phyloP scores from a whole-genome alignment of 192 early-diverging fungal genomes.

The Coemansia aciculifera region DNA sequence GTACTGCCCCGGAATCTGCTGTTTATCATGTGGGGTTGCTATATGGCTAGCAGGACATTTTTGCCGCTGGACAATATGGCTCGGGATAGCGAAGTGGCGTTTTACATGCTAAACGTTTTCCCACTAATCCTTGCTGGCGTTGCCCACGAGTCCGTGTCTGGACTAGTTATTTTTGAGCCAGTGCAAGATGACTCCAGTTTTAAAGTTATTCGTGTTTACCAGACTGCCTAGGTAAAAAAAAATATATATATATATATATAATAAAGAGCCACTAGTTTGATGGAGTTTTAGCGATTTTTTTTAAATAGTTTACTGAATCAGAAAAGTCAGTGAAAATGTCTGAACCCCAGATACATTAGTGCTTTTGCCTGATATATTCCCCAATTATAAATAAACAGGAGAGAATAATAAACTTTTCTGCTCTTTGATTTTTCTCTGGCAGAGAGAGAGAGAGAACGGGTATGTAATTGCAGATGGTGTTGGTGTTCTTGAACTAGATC shows the following conservation, averaged over 20 bases:
- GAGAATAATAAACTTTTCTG: too few species aligned
- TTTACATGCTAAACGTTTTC: slow-evolving; percentile 18
- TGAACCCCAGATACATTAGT: too few species aligned
- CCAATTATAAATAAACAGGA: too few species aligned
- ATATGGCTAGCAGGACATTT: slow-evolving; percentile 11
- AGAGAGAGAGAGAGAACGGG: too few species aligned
- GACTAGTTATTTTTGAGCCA: neutral
- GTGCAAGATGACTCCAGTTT: neutral
- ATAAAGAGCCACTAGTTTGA: neutral
- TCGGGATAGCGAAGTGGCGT: slow-evolving; percentile 6
- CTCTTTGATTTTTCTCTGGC: too few species aligned
- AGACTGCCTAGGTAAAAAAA: neutral
- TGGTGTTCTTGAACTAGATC: too few species aligned
- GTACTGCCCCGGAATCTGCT: neutral
- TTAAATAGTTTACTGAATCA: neutral
- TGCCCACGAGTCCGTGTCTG: neutral
- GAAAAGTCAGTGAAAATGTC: neutral
- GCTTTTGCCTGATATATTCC: too few species aligned
- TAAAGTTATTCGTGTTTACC: neutral
- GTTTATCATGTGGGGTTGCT: slow-evolving; percentile 9
- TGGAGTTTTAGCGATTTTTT: too few species aligned
- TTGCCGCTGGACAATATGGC: neutral
- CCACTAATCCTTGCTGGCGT: slow-evolving; percentile 4
- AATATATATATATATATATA: neutral
- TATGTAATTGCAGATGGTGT: too few species aligned